Evolutionary conservation across 169 alveolate genomes (phyloP).

Genomic region (Plasmodium vivax): DNA sequence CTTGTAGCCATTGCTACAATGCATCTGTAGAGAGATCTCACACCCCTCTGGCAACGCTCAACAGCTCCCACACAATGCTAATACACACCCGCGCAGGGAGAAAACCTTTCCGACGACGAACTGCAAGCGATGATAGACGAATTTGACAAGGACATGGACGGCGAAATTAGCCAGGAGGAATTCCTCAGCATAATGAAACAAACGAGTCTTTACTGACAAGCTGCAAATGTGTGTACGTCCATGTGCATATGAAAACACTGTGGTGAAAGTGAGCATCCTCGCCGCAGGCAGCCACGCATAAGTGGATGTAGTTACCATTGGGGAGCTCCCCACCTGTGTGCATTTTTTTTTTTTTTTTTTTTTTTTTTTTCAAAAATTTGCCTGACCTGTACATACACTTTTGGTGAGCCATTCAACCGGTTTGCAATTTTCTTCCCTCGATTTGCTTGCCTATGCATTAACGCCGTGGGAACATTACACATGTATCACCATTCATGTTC

Average conservation of each 20-base stretch:
- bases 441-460: background rate
- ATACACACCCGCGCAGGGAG: constrained; percentile 87
- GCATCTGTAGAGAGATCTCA: background rate
- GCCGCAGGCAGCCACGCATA: background rate
- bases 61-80: background rate
- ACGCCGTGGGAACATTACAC: background rate
- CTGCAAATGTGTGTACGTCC: background rate
- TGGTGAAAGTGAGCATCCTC: background rate
- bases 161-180: constrained; percentile 95
- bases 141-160: constrained; percentile 98
- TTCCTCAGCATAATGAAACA: constrained; percentile 96
- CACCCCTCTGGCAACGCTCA: no score
- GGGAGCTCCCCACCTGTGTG: background rate
- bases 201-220: constrained; percentile 89
- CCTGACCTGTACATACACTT: constrained; percentile 46
- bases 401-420: no score
- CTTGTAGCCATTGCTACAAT: background rate
- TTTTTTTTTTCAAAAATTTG: constrained; percentile 23
- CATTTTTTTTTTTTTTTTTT: constrained; percentile 5
- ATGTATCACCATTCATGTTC: background rate
- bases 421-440: background rate
- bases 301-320: background rate
- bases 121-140: constrained; percentile 98
- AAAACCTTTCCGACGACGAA: constrained; percentile 96
- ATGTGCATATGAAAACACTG: background rate